Conservation (phyloP, 495 filamentous ascomycete species). For the Aspergillus cristatus region DNA sequence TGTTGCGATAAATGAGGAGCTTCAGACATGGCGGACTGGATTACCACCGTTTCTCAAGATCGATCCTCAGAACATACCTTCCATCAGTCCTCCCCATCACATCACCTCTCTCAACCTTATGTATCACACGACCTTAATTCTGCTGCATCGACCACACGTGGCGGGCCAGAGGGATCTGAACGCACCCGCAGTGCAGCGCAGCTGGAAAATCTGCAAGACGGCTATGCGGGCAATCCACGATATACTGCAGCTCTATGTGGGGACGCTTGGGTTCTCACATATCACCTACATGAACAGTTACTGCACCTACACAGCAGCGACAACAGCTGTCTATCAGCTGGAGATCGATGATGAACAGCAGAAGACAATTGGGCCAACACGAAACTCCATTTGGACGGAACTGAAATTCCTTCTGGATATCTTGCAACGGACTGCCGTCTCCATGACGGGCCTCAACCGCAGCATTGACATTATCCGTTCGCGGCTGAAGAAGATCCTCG, state of each 20-base stretch:
- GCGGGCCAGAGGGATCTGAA: neutral
- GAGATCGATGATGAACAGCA: conserved; percentile 1
- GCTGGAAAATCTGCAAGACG: conserved; percentile 7
- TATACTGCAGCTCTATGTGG: conserved; percentile 6
- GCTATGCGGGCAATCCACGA: conserved; percentile 8
- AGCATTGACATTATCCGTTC: conserved; percentile 10
- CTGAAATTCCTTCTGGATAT: conserved; percentile 8
- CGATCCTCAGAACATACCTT: conserved; percentile 1
- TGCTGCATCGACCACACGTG: conserved; percentile 11
- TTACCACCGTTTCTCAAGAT: conserved; percentile 7
- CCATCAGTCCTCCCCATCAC: conserved; percentile 6
- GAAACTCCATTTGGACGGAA: conserved; percentile 4
- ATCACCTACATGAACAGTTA: conserved; percentile 13
- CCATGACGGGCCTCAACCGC: conserved; percentile 8
- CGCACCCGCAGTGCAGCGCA: conserved; percentile 1
- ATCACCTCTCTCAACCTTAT: conserved; percentile 12
- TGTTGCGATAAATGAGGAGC: conserved; percentile 4
- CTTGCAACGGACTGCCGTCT: conserved; percentile 5
- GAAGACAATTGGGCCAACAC: no score
- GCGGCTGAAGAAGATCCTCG: conserved; percentile 7
- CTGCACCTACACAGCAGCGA: conserved; percentile 10
- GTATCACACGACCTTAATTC: conserved; percentile 10
- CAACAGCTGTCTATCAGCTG: conserved; percentile 8
- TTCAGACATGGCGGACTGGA: conserved; percentile 4
- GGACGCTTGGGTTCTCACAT: conserved; percentile 10